Evolutionary conservation across 2,329 filamentous ascomycete species (phyloP), one percentile per base, ranked within the genome.

Genomic region (Shiraia sp.): DNA sequence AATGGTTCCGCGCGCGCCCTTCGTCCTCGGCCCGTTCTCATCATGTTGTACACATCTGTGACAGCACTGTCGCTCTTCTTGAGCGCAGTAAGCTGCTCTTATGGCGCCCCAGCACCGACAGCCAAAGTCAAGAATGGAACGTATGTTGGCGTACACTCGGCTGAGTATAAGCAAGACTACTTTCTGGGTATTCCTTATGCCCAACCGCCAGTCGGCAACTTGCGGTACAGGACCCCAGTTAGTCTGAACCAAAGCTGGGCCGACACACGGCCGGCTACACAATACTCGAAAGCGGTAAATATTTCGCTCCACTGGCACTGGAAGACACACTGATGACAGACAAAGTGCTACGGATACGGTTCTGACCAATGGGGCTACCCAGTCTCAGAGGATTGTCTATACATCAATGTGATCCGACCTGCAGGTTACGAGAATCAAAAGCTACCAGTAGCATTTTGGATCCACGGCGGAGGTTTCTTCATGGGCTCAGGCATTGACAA

Each of bases 391-490:
- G 64, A 68, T 42, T 68, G 64, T 38, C 59, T 82, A 14, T 79
- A 78, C 38, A 57, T 81, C 17, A 80, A 79, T 40, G 72, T 82
- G 26, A 69, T 77, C 0, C 68, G 75, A 0, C 78, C 79, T 10
- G 40, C 57, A 17, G 59, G 61, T 17, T 46, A 42, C 14, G 51
- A 60, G 13, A 36, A 57, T 1, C 60, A 64, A n/a, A 69, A 69
- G 3, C 64, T 81, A 2, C 79, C 79, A 0, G 78, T 81, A 0
- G 67, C 79, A n/a, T 70, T 78, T 10, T 80, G 78, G 57, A 74
- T 82, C 5, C 78, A 81, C 42, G 79, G 79, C 1, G 78, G 79
- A 7, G 78, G 75, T 0, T 74, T 77, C 32, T 59, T 53, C 2
- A 60, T 73, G 8, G 79, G 78, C 3, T 73, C 73, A 3, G 76